Evolutionary conservation across 352 stramenopile genomes (phyloP).

Genomic region (Phytophthora multivora): DNA sequence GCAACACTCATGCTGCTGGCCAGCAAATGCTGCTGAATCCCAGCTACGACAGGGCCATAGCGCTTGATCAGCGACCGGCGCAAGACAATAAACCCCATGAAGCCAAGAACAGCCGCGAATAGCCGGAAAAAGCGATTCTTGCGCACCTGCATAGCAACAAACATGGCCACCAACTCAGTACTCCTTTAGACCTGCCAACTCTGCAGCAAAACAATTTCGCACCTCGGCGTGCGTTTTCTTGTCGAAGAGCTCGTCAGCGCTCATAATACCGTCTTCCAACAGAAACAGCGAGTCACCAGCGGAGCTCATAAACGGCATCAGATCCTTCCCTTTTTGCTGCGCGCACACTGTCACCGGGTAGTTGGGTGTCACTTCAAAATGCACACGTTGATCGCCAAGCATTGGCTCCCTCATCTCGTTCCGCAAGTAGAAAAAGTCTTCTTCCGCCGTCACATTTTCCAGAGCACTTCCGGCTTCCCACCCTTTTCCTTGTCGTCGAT

Average conservation of each 20-base stretch:
- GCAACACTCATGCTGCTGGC: conserved; percentile 48
- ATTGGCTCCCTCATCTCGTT: conserved; percentile 21
- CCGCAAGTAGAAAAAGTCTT: conserved; percentile 62
- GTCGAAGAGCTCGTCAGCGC: conserved; percentile 50
- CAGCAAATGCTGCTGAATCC: conserved; percentile 56
- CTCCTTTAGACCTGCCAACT: too few species aligned
- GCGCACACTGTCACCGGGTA: conserved; percentile 76
- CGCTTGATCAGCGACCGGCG: conserved; percentile 40
- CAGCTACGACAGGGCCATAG: conserved; percentile 32
- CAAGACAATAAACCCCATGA: conserved; percentile 70
- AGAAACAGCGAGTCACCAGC: conserved; percentile 57
- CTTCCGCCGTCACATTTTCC: conserved; percentile 54
- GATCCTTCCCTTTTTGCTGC: conserved; percentile 21
- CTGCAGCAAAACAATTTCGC: conserved; percentile 1
- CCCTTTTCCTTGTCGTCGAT: conserved; percentile 45
- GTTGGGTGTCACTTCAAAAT: conserved; percentile 64
- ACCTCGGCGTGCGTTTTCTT: conserved; percentile 54
- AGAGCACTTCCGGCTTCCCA: conserved; percentile 52
- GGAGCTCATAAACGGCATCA: conserved; percentile 50
- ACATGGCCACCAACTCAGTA: too few species aligned
- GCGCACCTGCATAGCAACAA: conserved; percentile 37
- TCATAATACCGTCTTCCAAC: conserved; percentile 65
- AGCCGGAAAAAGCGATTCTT: conserved; percentile 73
- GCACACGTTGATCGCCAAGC: conserved; percentile 68
- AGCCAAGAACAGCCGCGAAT: conserved; percentile 64